phyloP scores from a whole-genome alignment of 2,329 filamentous ascomycete genomes.

The Trichoderma arundinaceum region DNA sequence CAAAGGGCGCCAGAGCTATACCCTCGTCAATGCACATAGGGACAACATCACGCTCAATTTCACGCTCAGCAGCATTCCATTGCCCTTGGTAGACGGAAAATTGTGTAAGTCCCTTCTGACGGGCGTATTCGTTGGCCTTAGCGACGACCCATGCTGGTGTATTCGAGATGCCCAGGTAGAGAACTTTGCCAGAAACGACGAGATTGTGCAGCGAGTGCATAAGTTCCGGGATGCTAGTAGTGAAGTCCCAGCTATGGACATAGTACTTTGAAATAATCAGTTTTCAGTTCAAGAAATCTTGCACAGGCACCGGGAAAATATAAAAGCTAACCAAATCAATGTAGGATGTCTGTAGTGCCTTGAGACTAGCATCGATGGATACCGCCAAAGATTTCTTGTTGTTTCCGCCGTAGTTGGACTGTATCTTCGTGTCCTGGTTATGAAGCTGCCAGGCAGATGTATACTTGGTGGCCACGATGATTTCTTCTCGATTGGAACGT shows the following conservation, averaged over 20 bases:
- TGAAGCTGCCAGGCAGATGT: constrained; percentile 47
- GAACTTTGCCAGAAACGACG: constrained; percentile 38
- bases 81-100: constrained; percentile 43
- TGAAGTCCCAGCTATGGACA: constrained; percentile 38
- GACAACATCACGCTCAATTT: constrained; percentile 43
- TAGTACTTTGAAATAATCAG: constrained; percentile 18
- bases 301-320: too few relatives aligned
- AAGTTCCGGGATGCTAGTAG: constrained; percentile 37
- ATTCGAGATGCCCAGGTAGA: constrained; percentile 43
- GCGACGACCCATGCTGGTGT: constrained; percentile 43
- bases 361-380: constrained; percentile 48
- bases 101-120: constrained; percentile 36
- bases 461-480: constrained; percentile 57
- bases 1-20: constrained; percentile 56
- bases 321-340: constrained; percentile 38
- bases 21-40: constrained; percentile 43
- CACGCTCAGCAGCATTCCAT: constrained; percentile 38
- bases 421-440: constrained; percentile 31
- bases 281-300: neutral
- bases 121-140: constrained; percentile 39
- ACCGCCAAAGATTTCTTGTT: constrained; percentile 46
- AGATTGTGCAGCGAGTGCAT: constrained; percentile 40
- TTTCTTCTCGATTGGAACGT: constrained; percentile 52
- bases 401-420: constrained; percentile 49
- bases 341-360: constrained; percentile 47